These are phyloP conservation scores for Pyrenophora graminea DNA, from an alignment of 2,329 filamentous ascomycete genomes.

Conservation along the genomic window DNA sequence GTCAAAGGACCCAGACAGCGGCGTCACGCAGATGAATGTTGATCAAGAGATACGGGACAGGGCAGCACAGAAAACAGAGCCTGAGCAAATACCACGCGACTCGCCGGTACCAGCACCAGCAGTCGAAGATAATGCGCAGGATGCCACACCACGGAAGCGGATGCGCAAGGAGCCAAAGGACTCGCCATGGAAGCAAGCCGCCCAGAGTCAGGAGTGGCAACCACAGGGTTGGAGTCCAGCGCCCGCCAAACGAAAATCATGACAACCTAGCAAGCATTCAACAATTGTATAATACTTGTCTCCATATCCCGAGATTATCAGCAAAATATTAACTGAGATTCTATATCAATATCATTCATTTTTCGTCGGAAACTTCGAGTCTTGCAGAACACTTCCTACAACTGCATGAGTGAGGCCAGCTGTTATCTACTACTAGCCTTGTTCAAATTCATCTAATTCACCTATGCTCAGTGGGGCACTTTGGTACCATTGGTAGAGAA, in stretches of 20 bases:
- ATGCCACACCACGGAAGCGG: constrained; percentile 27
- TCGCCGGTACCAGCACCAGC: constrained; percentile 15
- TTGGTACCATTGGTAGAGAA: too few relatives aligned
- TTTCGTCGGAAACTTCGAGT: too few relatives aligned
- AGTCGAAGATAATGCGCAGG: constrained; percentile 14
- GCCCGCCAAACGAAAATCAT: constrained; percentile 40
- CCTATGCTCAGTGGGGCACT: too few relatives aligned
- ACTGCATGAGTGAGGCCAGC: too few relatives aligned
- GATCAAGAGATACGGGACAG: constrained; percentile 40
- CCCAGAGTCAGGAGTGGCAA: constrained; percentile 52
- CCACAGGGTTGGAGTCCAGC: constrained; percentile 52
- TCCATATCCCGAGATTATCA: neutral
- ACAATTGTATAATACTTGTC: constrained; percentile 2
- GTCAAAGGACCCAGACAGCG: constrained; percentile 48
- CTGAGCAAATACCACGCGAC: constrained; percentile 25
- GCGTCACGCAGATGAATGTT: constrained; percentile 41
- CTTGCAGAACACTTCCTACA: too few relatives aligned
- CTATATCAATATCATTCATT: neutral
- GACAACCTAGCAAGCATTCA: neutral
- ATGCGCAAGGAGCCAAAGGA: constrained; percentile 39
- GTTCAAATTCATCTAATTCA: too few relatives aligned
- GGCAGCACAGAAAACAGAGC: constrained; percentile 4
- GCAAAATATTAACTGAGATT: neutral
- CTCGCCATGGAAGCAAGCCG: constrained; percentile 48
- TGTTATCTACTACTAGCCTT: too few relatives aligned